Evolutionary conservation across 176 grass and related monocot genomes (phyloP), one percentile per base, ranked within the genome.

Genomic region (Oryza longistaminata): DNA sequence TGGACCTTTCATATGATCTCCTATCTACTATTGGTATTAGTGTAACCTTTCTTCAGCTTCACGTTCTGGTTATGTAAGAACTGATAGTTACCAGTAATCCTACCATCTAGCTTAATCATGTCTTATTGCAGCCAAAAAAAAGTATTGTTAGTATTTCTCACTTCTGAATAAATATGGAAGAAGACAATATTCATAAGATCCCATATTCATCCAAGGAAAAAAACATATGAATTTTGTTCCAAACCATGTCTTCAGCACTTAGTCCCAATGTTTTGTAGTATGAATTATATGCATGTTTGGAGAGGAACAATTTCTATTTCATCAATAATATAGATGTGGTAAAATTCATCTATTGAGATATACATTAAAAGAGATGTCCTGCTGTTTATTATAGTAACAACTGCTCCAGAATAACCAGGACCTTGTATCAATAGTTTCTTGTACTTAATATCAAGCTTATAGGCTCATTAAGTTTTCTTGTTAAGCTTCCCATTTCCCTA

Each of bases 401-500:
- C 11, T 74, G 25, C 60, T 86, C 72, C 29, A 33, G 24, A 29
- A 83, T 52, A 72, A 15, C 37, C 15, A 62, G 58, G 53, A 78
- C 46, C 52, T 31, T 22, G 77, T 40, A 82, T 29, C 24, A 52
- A 3, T 78, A 72, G 14, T 39, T 48, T 78, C 21, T 77, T 88
- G 16, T 49, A 72, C 73, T 49, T 24, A 69, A 82, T 33, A 81
- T 33, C 31, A 70, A 22, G 73, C 39, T 64, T 85, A 45, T 68
- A 68, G 31, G 66, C 66, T 40, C 42, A 13, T 71, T 14, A 43
- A 11, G 22, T 46, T 79, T 22, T 31, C 22, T 83, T 48, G 37
- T 64, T 64, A 79, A 46, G 71, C 69, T 84, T 46, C 34, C 61
- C 16, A 74, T 48, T 76, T 81, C 27, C 69, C n/a, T 69, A 69